Evolutionary conservation across 371 early-diverging fungal species (phyloP).

Genomic region (Syncephalastrum sp.): DNA sequence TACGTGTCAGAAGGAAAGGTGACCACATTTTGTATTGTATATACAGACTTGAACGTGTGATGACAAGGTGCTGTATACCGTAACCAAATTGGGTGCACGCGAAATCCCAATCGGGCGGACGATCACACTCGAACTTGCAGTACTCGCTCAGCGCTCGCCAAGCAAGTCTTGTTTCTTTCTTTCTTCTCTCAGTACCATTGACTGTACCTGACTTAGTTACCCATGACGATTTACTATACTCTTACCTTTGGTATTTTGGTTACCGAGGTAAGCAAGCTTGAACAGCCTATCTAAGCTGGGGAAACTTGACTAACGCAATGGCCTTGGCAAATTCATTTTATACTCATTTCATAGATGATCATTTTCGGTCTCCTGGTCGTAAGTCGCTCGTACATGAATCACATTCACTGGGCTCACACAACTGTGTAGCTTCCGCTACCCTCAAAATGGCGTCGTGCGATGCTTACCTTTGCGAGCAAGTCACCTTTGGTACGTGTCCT

Average conservation of each 20-base stretch:
- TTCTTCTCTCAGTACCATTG: neutral
- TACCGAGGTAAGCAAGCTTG: constrained; percentile 31
- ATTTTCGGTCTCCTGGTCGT: constrained; percentile 53
- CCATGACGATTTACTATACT: constrained; percentile 53
- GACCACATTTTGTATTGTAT: too few species aligned
- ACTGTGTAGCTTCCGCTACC: constrained; percentile 56
- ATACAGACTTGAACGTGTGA: too few species aligned
- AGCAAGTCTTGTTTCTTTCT: constrained; percentile 9
- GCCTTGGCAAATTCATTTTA: constrained; percentile 5
- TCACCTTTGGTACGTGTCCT: constrained; percentile 43
- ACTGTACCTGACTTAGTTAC: neutral
- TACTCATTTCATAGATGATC: constrained; percentile 40
- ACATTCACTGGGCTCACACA: neutral
- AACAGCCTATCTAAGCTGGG: too few species aligned
- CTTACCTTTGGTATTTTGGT: constrained; percentile 41
- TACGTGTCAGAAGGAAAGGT: too few species aligned
- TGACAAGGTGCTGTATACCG: too few species aligned
- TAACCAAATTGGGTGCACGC: too few species aligned
- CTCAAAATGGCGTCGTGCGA: constrained; percentile 55
- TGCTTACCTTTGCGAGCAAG: constrained; percentile 51
- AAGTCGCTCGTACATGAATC: constrained; percentile 9
- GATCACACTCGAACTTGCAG: too few species aligned
- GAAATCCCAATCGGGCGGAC: too few species aligned
- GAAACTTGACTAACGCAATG: too few species aligned
- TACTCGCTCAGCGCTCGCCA: neutral